Base-by-base conservation (phyloP, 176 grass and related monocot genomes). In the Metroxylon sagu region DNA sequence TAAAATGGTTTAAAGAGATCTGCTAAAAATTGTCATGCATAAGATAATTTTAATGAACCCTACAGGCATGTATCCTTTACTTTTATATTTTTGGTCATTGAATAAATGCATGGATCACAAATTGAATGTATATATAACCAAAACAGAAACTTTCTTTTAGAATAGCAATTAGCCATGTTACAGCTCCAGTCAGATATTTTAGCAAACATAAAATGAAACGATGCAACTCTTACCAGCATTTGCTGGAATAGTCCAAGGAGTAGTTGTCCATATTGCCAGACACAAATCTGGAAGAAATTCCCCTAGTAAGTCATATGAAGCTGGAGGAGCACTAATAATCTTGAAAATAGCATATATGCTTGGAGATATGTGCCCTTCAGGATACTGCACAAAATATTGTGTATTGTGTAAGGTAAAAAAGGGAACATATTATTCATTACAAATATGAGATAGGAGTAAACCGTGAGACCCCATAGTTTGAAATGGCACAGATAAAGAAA, bases 271-370 rank as follows among this genome's bases (percentile, higher is more conserved):
- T 82, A 90, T 88, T 16, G 71, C 92, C 55, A 96, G 70, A 70
- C 65, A 87, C 50, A 96, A 19, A 71, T 96, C 82, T 56, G 83
- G 76, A 64, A 90, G 60, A 83, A 85, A 96, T 76, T 88, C 80
- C 31, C 87, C 80, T 65, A 96, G 55, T 72, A 87, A 80, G 19
- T 29, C 59, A 75, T 70, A 49, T 53, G 61, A 84, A 69, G 80
- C 21, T 62, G 56, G 64, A 6, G 74, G 60, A 48, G 49, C 26
- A 49, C 54, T 79, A n/a, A 49, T 73, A 73, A 96, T 77, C 88
- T 88, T 96, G 84, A 96, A 96, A 59, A 70, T 77, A 49, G 66
- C 87, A 73, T 96, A 96, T 80, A 96, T 97, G 80, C 92, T 97
- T 82, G 79, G 90, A 54, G 92, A 97, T 57, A 97, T 52, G 4